A percentile compares a stretch with the other conserved stretches of the same genome.
Evolutionary conservation across 2,329 filamentous ascomycete genomes (phyloP).

Genomic region (Pestalotiopsis sp.): DNA sequence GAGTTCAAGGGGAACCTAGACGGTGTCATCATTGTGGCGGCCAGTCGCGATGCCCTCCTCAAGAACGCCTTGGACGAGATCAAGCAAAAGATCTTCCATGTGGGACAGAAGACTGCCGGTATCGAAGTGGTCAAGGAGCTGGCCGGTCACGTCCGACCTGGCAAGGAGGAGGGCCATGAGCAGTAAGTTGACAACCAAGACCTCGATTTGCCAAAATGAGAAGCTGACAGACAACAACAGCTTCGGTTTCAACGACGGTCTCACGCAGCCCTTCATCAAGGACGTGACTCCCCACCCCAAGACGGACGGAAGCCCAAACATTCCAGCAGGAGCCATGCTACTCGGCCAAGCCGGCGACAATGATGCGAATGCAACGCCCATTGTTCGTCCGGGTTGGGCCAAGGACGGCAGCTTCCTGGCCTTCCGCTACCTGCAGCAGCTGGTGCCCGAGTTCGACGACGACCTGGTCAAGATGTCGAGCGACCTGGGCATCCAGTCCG

Average conservation of each 20-base stretch:
- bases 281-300: neutral
- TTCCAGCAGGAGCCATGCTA: slow-evolving; percentile 33
- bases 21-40: slow-evolving; percentile 37
- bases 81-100: slow-evolving; percentile 29
- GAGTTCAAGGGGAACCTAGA: slow-evolving; percentile 37
- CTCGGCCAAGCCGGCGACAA: slow-evolving; percentile 38
- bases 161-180: slow-evolving; percentile 36
- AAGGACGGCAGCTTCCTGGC: slow-evolving; percentile 46
- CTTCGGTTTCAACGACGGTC: slow-evolving; percentile 45
- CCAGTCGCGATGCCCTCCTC: slow-evolving; percentile 29
- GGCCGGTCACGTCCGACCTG: slow-evolving; percentile 35
- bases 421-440: slow-evolving; percentile 45
- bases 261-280: slow-evolving; percentile 42
- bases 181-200: slow-evolving; percentile 30
- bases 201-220: slow-evolving; percentile 18
- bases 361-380: slow-evolving; percentile 8
- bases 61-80: slow-evolving; percentile 29
- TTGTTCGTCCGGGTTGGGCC: slow-evolving; percentile 37
- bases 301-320: slow-evolving; percentile 26
- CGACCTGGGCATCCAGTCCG: slow-evolving; percentile 21
- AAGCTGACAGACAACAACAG: slow-evolving; percentile 3
- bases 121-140: slow-evolving; percentile 34
- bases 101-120: slow-evolving; percentile 18
- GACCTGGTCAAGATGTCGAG: slow-evolving; percentile 38
- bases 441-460: slow-evolving; percentile 45